These are phyloP conservation scores for Pythium pyrilobum DNA, from an alignment of 352 stramenopile species.

Conservation along the genomic window DNA sequence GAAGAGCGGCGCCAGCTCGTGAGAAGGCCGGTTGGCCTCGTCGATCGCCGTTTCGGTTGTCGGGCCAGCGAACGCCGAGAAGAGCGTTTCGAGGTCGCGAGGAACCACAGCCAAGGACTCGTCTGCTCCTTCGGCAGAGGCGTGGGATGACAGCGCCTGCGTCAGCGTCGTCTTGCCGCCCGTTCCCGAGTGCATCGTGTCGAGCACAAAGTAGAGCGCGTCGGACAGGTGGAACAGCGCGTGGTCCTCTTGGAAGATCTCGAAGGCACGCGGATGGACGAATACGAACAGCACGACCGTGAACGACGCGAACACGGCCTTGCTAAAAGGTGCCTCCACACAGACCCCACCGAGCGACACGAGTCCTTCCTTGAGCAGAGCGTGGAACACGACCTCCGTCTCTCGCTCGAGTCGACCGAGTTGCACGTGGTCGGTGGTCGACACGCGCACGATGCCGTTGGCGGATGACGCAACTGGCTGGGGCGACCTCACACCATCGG, in stretches of 20 bases:
- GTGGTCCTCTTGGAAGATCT: slow-evolving; percentile 56
- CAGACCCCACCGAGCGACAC: slow-evolving; percentile 45
- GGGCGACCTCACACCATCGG: neutral
- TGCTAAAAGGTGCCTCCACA: slow-evolving; percentile 31
- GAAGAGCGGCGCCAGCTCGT: slow-evolving; percentile 40
- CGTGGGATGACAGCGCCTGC: neutral
- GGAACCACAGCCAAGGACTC: slow-evolving; percentile 22
- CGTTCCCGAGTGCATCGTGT: slow-evolving; percentile 24
- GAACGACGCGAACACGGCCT: slow-evolving; percentile 68
- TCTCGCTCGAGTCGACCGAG: slow-evolving; percentile 59
- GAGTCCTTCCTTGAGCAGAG: slow-evolving; percentile 56
- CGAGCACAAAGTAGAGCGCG: slow-evolving; percentile 48
- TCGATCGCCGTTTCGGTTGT: slow-evolving; percentile 13
- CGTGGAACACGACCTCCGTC: slow-evolving; percentile 52
- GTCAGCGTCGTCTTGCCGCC: slow-evolving; percentile 7
- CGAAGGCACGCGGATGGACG: slow-evolving; percentile 51
- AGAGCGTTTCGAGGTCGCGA: slow-evolving; percentile 54
- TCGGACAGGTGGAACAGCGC: slow-evolving; percentile 61
- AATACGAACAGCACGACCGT: slow-evolving; percentile 54
- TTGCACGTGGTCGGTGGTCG: slow-evolving; percentile 37
- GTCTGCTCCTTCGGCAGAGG: neutral
- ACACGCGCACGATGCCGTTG: slow-evolving; percentile 52
- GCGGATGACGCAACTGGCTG: neutral
- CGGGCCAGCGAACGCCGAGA: slow-evolving; percentile 53
- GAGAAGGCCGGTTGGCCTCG: slow-evolving; percentile 21